phyloP scores from a whole-genome alignment of 2,329 filamentous ascomycete species.

The Cladosporium sphaerospermum region DNA sequence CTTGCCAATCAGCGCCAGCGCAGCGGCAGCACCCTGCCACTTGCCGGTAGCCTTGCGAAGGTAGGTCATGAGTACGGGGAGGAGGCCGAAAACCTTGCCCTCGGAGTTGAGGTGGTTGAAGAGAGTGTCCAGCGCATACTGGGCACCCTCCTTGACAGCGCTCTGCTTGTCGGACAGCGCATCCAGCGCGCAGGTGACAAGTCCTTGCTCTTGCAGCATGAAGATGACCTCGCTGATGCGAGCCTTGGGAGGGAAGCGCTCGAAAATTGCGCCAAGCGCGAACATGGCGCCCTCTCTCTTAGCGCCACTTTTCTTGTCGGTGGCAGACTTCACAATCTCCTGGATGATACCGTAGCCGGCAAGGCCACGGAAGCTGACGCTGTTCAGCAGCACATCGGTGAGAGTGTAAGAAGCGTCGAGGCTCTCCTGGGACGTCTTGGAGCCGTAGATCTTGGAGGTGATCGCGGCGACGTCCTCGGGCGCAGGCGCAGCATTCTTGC shows the following conservation, averaged over 20 bases:
- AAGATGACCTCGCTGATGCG: constrained; percentile 75
- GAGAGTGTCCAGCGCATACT: constrained; percentile 87
- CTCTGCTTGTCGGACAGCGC: constrained; percentile 82
- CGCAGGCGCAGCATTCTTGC: constrained; percentile 39
- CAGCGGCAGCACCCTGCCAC: constrained; percentile 93
- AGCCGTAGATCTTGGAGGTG: constrained; percentile 40
- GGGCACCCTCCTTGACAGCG: constrained; percentile 82
- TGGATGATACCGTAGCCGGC: constrained; percentile 56
- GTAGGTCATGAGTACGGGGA: constrained; percentile 70
- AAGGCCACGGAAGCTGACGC: constrained; percentile 58
- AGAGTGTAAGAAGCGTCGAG: constrained; percentile 60
- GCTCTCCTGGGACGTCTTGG: constrained; percentile 49
- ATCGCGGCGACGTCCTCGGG: constrained; percentile 42
- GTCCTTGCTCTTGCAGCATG: constrained; percentile 69
- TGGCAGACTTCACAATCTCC: constrained; percentile 68
- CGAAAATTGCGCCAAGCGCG: constrained; percentile 85
- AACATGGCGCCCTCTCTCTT: constrained; percentile 90
- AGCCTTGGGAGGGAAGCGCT: constrained; percentile 74
- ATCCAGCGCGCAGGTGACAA: constrained; percentile 71
- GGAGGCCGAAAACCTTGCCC: constrained; percentile 72
- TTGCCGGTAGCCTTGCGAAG: constrained; percentile 80
- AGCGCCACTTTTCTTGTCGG: constrained; percentile 87
- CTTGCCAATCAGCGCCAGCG: constrained; percentile 74
- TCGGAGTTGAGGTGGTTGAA: constrained; percentile 75
- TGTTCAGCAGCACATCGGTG: constrained; percentile 58